Conservation (phyloP, 2,329 filamentous ascomycete genomes). For the Rachicladosporium sp. region DNA sequence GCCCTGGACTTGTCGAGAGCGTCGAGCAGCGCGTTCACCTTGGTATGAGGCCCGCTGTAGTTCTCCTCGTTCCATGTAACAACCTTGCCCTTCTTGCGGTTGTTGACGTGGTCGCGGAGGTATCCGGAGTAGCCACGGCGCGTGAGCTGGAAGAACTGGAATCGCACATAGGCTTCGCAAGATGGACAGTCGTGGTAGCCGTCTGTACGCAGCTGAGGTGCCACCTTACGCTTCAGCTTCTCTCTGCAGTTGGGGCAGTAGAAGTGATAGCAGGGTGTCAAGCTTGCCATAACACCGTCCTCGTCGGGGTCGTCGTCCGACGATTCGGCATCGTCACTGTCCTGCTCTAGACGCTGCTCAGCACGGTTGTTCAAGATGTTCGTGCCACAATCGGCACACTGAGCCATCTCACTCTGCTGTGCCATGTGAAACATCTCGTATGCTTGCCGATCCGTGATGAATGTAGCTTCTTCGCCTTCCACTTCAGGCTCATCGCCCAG, state of each 20-base stretch:
- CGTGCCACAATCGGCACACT: conserved; percentile 57
- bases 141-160: conserved; percentile 56
- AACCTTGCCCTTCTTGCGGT: conserved; percentile 32
- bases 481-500: conserved; percentile 55
- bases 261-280: conserved; percentile 80
- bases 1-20: conserved; percentile 55
- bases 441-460: conserved; percentile 56
- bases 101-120: conserved; percentile 44
- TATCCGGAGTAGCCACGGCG: conserved; percentile 39
- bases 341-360: conserved; percentile 41
- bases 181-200: conserved; percentile 51
- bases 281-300: conserved; percentile 57
- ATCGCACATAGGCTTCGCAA: conserved; percentile 53
- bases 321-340: conserved; percentile 45
- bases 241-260: conserved; percentile 65
- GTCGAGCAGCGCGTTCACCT: conserved; percentile 71
- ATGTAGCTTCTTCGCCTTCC: conserved; percentile 44
- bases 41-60: conserved; percentile 82
- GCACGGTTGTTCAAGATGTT: conserved; percentile 42
- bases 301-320: conserved; percentile 41
- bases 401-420: conserved; percentile 65
- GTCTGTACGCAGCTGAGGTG: conserved; percentile 24
- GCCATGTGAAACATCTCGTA: conserved; percentile 80
- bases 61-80: conserved; percentile 48
- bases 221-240: conserved; percentile 42